A percentile compares a stretch with the other conserved stretches of the same genome.
phyloP scores from a whole-genome alignment of 1,139 yeast species.

The Blastobotrys elegans region DNA sequence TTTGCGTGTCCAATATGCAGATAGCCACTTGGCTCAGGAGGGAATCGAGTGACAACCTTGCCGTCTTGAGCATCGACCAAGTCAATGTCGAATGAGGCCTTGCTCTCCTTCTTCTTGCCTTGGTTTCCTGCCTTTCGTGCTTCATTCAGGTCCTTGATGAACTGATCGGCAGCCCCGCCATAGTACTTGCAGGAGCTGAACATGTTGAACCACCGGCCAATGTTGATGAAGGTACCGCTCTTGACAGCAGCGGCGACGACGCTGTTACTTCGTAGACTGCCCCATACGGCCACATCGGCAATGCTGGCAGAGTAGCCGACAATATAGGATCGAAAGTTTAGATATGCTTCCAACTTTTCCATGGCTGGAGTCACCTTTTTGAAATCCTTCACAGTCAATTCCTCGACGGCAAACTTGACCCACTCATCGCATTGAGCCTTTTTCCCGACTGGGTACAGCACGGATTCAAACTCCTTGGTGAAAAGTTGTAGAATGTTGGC shows the following conservation, averaged over 20 bases:
- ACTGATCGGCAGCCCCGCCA: slow-evolving; percentile 63
- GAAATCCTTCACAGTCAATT: slow-evolving; percentile 79
- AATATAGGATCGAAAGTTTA: slow-evolving; percentile 78
- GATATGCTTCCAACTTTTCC: slow-evolving; percentile 74
- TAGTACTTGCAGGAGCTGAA: slow-evolving; percentile 63
- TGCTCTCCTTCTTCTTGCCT: slow-evolving; percentile 46
- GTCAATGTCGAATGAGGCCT: slow-evolving; percentile 87
- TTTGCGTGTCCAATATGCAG: slow-evolving; percentile 96
- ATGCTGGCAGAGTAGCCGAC: slow-evolving; percentile 60
- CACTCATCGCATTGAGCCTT: slow-evolving; percentile 41
- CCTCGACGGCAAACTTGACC: slow-evolving; percentile 63
- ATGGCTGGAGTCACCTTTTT: slow-evolving; percentile 73
- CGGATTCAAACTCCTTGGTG: slow-evolving; percentile 43
- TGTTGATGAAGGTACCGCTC: slow-evolving; percentile 74
- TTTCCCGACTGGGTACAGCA: slow-evolving; percentile 22
- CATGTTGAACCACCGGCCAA: slow-evolving; percentile 89
- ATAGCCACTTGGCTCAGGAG: slow-evolving; percentile 91
- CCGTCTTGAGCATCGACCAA: slow-evolving; percentile 88
- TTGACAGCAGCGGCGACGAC: slow-evolving; percentile 87
- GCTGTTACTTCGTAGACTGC: slow-evolving; percentile 86
- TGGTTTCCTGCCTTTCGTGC: slow-evolving; percentile 64
- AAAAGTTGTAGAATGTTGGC: slow-evolving; percentile 44
- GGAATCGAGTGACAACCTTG: slow-evolving; percentile 95
- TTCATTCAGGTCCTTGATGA: slow-evolving; percentile 66
- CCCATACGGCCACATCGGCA: slow-evolving; percentile 91